phyloP scores from a whole-genome alignment of 2,329 filamentous ascomycete species.

The Trichophyton benhamiae region DNA sequence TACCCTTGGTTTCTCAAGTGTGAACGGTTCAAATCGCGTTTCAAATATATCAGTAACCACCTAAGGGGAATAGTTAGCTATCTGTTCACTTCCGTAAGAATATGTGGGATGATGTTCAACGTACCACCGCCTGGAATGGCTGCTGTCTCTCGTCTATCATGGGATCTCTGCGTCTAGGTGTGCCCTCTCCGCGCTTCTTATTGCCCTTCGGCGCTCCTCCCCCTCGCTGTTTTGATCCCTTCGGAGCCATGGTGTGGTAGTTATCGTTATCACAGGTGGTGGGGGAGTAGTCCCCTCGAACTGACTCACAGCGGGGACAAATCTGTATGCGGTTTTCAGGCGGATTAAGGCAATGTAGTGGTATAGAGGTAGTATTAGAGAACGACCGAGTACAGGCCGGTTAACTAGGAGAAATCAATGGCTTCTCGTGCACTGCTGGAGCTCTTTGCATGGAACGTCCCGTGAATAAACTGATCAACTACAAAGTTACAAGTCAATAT shows the following conservation, averaged over 20 bases:
- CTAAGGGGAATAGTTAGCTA: slow-evolving; percentile 32
- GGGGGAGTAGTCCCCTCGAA: background rate
- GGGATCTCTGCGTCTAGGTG: slow-evolving; percentile 22
- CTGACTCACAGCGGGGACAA: background rate
- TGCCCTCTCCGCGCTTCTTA: background rate
- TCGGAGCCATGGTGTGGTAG: background rate
- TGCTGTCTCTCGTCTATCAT: slow-evolving; percentile 45
- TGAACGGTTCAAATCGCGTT: slow-evolving; percentile 80
- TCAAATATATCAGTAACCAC: slow-evolving; percentile 92
- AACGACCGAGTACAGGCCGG: too few relatives aligned
- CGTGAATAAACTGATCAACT: background rate
- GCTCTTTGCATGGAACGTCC: background rate
- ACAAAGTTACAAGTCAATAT: background rate
- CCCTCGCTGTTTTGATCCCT: background rate
- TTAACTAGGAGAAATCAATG: background rate
- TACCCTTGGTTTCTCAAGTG: slow-evolving; percentile 76
- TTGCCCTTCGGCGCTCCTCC: background rate
- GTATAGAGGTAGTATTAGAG: background rate
- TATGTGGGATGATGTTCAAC: slow-evolving; percentile 17
- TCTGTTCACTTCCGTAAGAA: background rate
- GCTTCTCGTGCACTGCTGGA: background rate
- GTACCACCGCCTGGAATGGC: slow-evolving; percentile 50
- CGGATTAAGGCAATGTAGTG: background rate
- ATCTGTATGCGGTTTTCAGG: background rate
- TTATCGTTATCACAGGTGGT: background rate